phyloP scores from a whole-genome alignment of 2,329 filamentous ascomycete genomes.

The Fusarium nelsonii region DNA sequence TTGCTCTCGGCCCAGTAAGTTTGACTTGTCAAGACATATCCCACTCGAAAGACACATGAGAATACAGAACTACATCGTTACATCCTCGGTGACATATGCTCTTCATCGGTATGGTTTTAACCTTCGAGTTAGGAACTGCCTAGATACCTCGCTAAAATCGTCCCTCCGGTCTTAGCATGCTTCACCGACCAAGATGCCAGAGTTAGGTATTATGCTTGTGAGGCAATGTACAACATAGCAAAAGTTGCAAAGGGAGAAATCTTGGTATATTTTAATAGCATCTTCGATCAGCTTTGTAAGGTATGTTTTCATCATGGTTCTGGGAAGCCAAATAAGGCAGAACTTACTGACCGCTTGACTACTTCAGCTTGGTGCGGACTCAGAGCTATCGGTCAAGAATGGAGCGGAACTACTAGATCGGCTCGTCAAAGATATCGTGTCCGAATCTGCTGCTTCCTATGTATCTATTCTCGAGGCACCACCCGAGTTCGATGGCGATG shows the following conservation, averaged over 20 bases:
- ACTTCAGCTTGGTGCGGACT: conserved; percentile 87
- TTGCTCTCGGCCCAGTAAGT: conserved; percentile 90
- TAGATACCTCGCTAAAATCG: conserved; percentile 90
- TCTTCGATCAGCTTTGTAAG: conserved; percentile 97
- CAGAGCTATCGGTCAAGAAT: conserved; percentile 97
- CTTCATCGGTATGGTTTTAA: conserved; percentile 12
- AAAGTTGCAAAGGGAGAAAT: conserved; percentile 99
- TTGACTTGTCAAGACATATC: neutral
- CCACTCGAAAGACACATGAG: neutral
- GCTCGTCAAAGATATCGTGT: conserved; percentile 94
- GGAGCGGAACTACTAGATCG: conserved; percentile 95
- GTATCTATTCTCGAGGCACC: conserved; percentile 84
- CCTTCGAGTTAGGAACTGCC: conserved; percentile 78
- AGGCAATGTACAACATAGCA: conserved; percentile 99
- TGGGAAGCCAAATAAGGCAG: neutral
- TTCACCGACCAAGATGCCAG: conserved; percentile 98
- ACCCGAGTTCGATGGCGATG: conserved; percentile 58
- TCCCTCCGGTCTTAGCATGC: conserved; percentile 95
- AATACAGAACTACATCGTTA: neutral
- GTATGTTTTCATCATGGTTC: conserved; percentile 58
- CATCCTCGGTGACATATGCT: neutral
- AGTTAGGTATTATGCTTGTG: conserved; percentile 97
- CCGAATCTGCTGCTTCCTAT: conserved; percentile 94
- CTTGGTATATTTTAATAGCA: conserved; percentile 95
- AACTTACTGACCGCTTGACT: neutral